Evolutionary conservation across 352 stramenopile species (phyloP), one percentile per base, ranked within the genome.

Genomic region (Hyaloperonospora arabidopsidis): DNA sequence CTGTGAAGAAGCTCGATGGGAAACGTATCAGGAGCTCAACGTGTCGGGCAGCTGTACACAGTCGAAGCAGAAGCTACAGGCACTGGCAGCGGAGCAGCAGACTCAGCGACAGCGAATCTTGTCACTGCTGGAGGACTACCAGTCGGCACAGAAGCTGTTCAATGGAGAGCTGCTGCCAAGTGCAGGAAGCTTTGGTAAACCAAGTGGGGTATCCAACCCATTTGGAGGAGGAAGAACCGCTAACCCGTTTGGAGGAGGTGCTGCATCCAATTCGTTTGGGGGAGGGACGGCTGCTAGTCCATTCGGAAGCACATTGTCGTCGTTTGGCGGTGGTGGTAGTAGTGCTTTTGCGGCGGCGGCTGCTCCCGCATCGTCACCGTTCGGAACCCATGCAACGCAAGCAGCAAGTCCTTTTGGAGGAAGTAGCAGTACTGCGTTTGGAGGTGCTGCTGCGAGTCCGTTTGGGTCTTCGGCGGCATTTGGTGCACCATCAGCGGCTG

Each of bases 11-110:
- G 61, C 72, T 39, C 67, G 75, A 19, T 81, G 70, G 66, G 76
- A 86, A 44, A 66, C 74, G 25, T 82, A 87, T 45, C 63, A 81
- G 43, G 71, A 87, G 48, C 52, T 84, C 29, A 84, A 84, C 45
- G 45, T 65, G 0, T 62, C 57, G 6, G 76, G 79, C 2, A 74
- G 54, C 23, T 74, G 62, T 34, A 34, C 57, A 8, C 72, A 79
- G 43, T 70, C 75, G 5, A 59, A 51, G 35, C 70, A 78, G 45
- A 67, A 59, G 28, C 48, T 89, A 39, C 65, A 83, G 34, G 22
- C 39, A 12, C 60, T 82, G 4, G 59, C 57, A 34, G 39, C 21
- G 1, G 74, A 87, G 54, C 75, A 79, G 61, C 72, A 82, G 54
- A 72, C 45, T 1, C 67, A 87, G 43, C 65, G 72, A 21, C 70